Percentiles rank a stretch among this genome's conserved stretches.
Conservation (phyloP, 2,329 filamentous ascomycete species). For the Trichoderma citrinoviride region DNA sequence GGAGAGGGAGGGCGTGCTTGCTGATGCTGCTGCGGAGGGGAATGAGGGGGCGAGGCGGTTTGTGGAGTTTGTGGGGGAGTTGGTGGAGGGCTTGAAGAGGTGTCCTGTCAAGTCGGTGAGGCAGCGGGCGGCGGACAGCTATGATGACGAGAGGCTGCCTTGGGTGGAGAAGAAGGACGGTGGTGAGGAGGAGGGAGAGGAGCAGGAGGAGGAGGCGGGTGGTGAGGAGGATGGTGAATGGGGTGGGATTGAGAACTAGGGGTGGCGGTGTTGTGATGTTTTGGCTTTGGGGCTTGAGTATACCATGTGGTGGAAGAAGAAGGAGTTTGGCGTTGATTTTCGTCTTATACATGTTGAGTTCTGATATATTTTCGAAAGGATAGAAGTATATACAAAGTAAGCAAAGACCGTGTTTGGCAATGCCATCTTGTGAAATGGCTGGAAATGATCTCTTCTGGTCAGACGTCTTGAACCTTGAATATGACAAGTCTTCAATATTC, state of each 20-base stretch:
- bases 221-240: conserved; percentile 51
- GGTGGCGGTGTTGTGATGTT: background rate
- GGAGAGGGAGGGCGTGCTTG: conserved; percentile 62
- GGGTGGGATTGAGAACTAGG: conserved; percentile 63
- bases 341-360: background rate
- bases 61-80: conserved; percentile 50
- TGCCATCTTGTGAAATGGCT: too few species aligned
- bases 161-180: conserved; percentile 45
- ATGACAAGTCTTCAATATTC: background rate
- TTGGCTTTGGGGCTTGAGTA: background rate
- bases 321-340: conserved; percentile 28
- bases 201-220: conserved; percentile 39
- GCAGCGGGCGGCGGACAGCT: conserved; percentile 63
- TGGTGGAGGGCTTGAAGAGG: conserved; percentile 56
- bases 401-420: too few species aligned
- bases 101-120: conserved; percentile 71
- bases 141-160: conserved; percentile 71
- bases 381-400: too few species aligned
- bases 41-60: conserved; percentile 44
- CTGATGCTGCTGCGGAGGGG: conserved; percentile 21
- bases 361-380: too few species aligned
- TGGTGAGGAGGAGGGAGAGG: conserved; percentile 36
- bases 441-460: too few species aligned
- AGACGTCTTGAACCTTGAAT: background rate
- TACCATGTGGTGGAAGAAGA: background rate